Evolutionary conservation across 139 green algal genomes (phyloP).

Genomic region (Axilococcus clingmanii): DNA sequence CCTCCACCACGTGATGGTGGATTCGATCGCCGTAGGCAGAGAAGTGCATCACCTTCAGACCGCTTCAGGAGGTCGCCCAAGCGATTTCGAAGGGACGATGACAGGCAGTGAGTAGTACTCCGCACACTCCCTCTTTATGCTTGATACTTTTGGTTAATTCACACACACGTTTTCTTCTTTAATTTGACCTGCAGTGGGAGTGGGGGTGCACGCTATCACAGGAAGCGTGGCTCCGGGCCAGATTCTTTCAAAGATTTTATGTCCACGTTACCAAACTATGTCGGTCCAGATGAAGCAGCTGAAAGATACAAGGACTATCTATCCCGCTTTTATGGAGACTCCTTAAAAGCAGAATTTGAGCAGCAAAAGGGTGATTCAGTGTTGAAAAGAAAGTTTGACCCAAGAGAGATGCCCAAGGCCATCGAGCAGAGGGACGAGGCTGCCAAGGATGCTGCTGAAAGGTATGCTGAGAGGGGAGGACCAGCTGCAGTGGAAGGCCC

Average conservation of each 20-base stretch:
- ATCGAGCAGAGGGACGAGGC: not conserved
- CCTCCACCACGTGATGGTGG: too few relatives aligned
- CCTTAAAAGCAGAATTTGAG: conserved; percentile 43
- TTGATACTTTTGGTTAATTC: not conserved
- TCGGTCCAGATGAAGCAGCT: conserved; percentile 49
- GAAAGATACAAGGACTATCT: conserved; percentile 53
- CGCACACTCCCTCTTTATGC: not conserved
- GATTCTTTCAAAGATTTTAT: conserved; percentile 51
- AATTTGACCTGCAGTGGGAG: not conserved
- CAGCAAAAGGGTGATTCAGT: conserved; percentile 27
- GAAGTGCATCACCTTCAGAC: too few relatives aligned
- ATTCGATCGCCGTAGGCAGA: too few relatives aligned
- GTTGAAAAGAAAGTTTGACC: conserved; percentile 32
- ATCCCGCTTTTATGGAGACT: conserved; percentile 53
- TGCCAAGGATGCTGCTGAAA: conserved; percentile 1
- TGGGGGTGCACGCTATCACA: not conserved
- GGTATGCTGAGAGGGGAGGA: conserved; percentile 27
- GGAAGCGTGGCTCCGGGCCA: not conserved
- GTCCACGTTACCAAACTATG: conserved; percentile 37
- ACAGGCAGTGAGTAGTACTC: not conserved
- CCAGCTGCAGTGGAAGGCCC: conserved; percentile 1
- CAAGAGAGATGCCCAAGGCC: conserved; percentile 17
- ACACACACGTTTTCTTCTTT: not conserved
- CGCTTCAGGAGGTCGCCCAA: not conserved
- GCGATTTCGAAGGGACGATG: not conserved